Percentiles rank a stretch among this genome's conserved stretches.
Conservation (phyloP, 192 early-diverging fungal genomes). For the Dispira simplex region DNA sequence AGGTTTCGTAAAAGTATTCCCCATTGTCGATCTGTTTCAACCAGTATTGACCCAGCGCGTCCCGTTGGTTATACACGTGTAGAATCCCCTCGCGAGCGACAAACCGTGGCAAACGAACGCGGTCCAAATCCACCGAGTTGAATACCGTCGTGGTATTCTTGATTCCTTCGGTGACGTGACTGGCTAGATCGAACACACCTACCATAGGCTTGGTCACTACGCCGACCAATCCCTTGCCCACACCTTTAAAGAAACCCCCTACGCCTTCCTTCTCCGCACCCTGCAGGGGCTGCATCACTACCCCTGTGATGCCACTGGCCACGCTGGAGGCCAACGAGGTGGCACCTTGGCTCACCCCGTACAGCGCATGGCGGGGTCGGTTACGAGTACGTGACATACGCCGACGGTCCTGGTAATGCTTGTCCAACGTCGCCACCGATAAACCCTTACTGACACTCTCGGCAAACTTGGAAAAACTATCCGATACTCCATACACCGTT, state of each 20-base stretch:
- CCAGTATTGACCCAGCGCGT: constrained; percentile 78
- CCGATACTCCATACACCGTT: constrained; percentile 90
- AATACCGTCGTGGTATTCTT: constrained; percentile 87
- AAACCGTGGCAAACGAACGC: constrained; percentile 72
- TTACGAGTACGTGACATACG: constrained; percentile 68
- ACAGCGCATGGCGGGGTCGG: constrained; percentile 75
- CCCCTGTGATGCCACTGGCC: constrained; percentile 72
- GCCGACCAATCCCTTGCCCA: constrained; percentile 88
- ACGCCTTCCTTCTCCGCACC: constrained; percentile 81
- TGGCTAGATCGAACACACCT: constrained; percentile 88
- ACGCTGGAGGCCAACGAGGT: constrained; percentile 70
- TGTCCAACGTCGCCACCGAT: constrained; percentile 89
- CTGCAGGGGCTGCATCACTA: constrained; percentile 75
- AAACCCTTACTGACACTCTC: constrained; percentile 95
- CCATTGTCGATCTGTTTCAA: constrained; percentile 66
- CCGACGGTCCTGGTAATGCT: constrained; percentile 70
- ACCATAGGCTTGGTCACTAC: constrained; percentile 90
- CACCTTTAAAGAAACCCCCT: constrained; percentile 86
- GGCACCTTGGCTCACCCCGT: constrained; percentile 77
- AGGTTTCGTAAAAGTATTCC: constrained; percentile 62
- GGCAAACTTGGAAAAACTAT: constrained; percentile 89
- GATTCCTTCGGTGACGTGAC: constrained; percentile 86
- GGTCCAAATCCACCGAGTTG: constrained; percentile 64
- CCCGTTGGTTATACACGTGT: constrained; percentile 48
- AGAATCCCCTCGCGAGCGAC: constrained; percentile 78